A percentile compares a stretch with the other conserved stretches of the same genome.
Evolutionary conservation across 371 early-diverging fungal genomes (phyloP).

Genomic region (Furculomyces boomerangus): DNA sequence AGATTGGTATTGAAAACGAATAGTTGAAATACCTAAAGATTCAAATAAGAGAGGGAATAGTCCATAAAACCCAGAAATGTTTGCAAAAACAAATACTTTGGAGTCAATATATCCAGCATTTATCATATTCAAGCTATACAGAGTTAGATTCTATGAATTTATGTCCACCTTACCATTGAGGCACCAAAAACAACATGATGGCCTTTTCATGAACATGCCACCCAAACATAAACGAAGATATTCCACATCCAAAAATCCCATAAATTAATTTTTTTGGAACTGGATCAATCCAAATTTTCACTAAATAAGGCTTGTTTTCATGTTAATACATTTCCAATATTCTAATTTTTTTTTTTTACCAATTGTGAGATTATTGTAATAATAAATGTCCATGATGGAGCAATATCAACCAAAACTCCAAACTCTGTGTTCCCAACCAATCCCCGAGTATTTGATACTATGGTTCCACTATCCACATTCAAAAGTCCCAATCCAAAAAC

Average conservation of each 20-base stretch:
- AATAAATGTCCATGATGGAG: conserved; percentile 53
- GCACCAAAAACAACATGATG: conserved; percentile 63
- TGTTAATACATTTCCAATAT: neutral
- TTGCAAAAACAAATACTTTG: conserved; percentile 29
- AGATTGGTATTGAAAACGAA: neutral
- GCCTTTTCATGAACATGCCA: conserved; percentile 99
- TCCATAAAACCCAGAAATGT: conserved; percentile 51
- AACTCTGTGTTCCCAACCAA: conserved; percentile 78
- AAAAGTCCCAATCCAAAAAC: neutral
- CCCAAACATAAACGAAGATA: conserved; percentile 79
- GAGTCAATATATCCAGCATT: conserved; percentile 4
- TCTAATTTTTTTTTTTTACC: conserved; percentile 2
- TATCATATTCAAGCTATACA: conserved; percentile 26
- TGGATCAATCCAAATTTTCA: neutral
- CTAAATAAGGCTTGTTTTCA: neutral
- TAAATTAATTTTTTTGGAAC: conserved; percentile 38
- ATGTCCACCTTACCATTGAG: conserved; percentile 16
- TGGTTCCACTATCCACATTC: neutral
- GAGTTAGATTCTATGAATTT: neutral
- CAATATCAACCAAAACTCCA: conserved; percentile 54
- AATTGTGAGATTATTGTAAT: conserved; percentile 55
- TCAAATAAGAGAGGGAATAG: conserved; percentile 77
- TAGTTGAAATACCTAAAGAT: conserved; percentile 1
- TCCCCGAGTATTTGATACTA: conserved; percentile 69
- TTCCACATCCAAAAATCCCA: conserved; percentile 57